Conservation (phyloP, 2,329 filamentous ascomycete genomes). For the Hypoxylon sp. region DNA sequence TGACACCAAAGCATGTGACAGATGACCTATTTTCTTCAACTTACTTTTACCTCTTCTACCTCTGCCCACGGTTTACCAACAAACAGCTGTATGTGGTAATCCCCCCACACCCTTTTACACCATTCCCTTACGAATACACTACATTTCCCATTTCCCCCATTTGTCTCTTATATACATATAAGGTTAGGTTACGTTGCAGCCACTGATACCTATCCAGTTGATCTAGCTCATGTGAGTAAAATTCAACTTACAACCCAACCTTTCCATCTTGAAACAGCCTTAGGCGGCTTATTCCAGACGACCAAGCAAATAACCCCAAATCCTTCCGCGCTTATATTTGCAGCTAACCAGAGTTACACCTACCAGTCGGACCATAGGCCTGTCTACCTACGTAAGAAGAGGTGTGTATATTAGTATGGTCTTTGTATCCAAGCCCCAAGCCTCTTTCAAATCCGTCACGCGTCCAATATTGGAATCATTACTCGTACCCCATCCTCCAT, state of each 20-base stretch:
- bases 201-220: constrained; percentile 19
- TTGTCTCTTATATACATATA: constrained; percentile 8
- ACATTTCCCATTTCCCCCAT: constrained; percentile 5
- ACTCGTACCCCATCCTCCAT: constrained; percentile 11
- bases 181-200: constrained; percentile 14
- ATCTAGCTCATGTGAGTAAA: constrained; percentile 27
- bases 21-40: neutral
- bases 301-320: constrained; percentile 2
- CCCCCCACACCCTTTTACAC: constrained; percentile 16
- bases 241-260: constrained; percentile 15
- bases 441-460: constrained; percentile 30
- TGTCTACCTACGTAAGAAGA: constrained; percentile 21
- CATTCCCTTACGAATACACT: constrained; percentile 7
- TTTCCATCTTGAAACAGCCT: constrained; percentile 14
- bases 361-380: constrained; percentile 17
- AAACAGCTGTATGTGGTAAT: constrained; percentile 10
- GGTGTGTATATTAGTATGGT: constrained; percentile 6
- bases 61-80: constrained; percentile 6
- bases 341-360: constrained; percentile 15
- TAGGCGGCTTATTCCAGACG: constrained; percentile 2
- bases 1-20: constrained; percentile 27
- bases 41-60: neutral
- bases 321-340: constrained; percentile 20
- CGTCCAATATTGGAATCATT: constrained; percentile 13
- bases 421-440: constrained; percentile 24